Evolutionary conservation across 2,329 filamentous ascomycete genomes (phyloP), one percentile per base, ranked within the genome.

Genomic region (Gnomoniopsis sp.): DNA sequence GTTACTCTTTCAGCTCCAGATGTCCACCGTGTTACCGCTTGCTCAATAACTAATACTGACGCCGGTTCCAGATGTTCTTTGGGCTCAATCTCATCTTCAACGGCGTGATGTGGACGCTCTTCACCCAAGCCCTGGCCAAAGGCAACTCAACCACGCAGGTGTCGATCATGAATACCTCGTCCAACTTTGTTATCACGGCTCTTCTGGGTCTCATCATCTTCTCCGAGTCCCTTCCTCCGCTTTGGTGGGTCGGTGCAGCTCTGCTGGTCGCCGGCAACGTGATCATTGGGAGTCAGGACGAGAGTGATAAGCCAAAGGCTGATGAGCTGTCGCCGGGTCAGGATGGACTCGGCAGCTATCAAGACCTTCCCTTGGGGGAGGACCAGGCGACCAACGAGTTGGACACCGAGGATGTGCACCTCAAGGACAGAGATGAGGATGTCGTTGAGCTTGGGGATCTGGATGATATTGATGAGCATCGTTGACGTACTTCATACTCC

Each of bases 101-200:
- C 68, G 88, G 84, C 54, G 78, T 91, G 73, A 93, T 93, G 90
- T 93, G 90, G 90, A 86, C 88, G 0, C 81, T 93, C 50, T 93
- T 93, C 75, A 93, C 90, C 7, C 83, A 85, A 52, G 90, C 90
- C 54, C 82, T 93, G n/a, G 85, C 89, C 0, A 81, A 83, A 19
- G 88, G 89, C 15, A 82, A 83, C 59, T 91, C 88, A 1, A 91
- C 90, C 10, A 90, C 90, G 0, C 88, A 91, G 68, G 90, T 93
- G 51, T 88, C 85, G 65, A 88, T 93, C 70, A 85, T 93, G 71
- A 93, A 93, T 72, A 93, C 90, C 2, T 90, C 88, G 15, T 81
- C 88, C 58, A 93, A 93, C 74, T 93, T 93, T 71, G 81, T 93
- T 74, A 74, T 91, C 61, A 93, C 90, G 0, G 90, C 90, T 8